These are phyloP conservation scores for Candida broadrunensis DNA, from an alignment of 805 yeast species.

Conservation along the genomic window DNA sequence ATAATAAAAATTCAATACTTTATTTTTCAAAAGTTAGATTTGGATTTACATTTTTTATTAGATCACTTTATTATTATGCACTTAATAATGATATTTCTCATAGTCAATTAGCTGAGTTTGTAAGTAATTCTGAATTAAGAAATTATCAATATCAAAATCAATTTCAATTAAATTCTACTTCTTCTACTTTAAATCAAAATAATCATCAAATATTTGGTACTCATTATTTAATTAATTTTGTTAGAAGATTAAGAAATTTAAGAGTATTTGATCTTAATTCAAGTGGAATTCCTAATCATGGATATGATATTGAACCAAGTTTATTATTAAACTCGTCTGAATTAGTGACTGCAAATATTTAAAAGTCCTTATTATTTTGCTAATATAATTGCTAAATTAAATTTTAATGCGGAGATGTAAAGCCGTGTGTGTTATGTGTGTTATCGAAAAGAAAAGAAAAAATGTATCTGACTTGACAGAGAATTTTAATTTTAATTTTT, in stretches of 20 bases:
- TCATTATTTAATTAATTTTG: slow-evolving; percentile 7
- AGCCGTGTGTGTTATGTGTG: no score
- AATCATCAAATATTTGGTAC: no score
- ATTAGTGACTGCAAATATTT: background rate
- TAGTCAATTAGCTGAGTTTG: background rate
- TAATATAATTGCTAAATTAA: no score
- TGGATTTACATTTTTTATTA: slow-evolving; percentile 16
- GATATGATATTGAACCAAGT: background rate
- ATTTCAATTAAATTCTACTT: background rate
- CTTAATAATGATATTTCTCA: background rate
- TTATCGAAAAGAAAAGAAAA: no score
- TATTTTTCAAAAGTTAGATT: slow-evolving; percentile 11
- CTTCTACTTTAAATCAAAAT: no score
- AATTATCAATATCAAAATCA: background rate
- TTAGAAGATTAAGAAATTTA: slow-evolving; percentile 5
- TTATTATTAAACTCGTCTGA: background rate
- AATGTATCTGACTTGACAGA: no score
- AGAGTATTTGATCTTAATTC: slow-evolving; percentile 11
- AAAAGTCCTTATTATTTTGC: no score
- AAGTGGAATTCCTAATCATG: background rate
- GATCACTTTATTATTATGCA: slow-evolving; percentile 13
- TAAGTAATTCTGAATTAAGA: background rate
- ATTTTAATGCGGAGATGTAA: no score
- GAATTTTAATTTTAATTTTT: no score
- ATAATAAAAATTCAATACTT: slow-evolving; percentile 4